phyloP scores from a whole-genome alignment of 2,329 filamentous ascomycete species.

The Arachnomyces sp. region DNA sequence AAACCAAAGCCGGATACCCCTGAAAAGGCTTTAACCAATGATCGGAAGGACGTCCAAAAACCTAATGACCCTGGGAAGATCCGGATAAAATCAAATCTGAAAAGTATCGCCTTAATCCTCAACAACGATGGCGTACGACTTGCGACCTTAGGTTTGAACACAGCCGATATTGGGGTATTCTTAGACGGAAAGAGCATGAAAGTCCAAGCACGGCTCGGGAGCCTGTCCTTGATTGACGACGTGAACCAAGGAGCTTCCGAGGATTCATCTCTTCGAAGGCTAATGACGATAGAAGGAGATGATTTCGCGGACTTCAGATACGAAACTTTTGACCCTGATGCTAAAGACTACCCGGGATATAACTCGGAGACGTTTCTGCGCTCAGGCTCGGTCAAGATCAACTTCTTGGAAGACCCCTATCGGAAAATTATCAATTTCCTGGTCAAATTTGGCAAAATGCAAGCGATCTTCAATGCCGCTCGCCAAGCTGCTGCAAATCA shows the following conservation, averaged over 20 bases:
- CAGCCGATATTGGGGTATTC: constrained; percentile 85
- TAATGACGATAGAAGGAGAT: constrained; percentile 91
- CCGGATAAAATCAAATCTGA: constrained; percentile 85
- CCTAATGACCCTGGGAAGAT: constrained; percentile 60
- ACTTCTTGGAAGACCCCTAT: constrained; percentile 95
- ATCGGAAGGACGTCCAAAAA: constrained; percentile 19
- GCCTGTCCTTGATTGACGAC: constrained; percentile 84
- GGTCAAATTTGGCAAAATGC: constrained; percentile 99
- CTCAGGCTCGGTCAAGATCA: constrained; percentile 91
- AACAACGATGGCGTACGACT: constrained; percentile 97
- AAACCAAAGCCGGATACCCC: constrained; percentile 21
- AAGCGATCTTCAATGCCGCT: constrained; percentile 95
- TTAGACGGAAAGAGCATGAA: constrained; percentile 79
- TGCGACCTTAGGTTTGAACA: constrained; percentile 85
- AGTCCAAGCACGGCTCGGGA: constrained; percentile 76
- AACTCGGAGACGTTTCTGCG: constrained; percentile 85
- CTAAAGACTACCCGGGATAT: constrained; percentile 80
- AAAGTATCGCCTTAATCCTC: constrained; percentile 85
- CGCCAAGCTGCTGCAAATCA: constrained; percentile 89
- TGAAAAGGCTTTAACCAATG: constrained; percentile 22
- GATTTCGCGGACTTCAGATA: constrained; percentile 96
- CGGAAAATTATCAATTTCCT: constrained; percentile 96
- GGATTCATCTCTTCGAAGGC: constrained; percentile 70
- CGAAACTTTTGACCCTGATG: constrained; percentile 78
- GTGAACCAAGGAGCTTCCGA: constrained; percentile 82